Conservation (phyloP, 306 rosid species). For the Betula pendula region DNA sequence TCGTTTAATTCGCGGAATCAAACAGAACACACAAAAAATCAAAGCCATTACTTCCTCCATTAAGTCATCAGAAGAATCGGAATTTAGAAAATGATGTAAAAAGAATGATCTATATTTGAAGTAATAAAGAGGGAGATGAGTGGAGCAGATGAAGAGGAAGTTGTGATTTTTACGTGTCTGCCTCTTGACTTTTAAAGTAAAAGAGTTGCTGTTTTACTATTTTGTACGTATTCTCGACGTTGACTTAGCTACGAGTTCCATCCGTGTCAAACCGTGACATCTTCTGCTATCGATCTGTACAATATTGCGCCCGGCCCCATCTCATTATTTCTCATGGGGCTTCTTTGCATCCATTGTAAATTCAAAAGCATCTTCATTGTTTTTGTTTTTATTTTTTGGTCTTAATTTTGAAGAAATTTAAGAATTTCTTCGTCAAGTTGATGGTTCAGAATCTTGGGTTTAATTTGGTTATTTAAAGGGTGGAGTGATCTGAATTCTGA, state of each 20-base stretch:
- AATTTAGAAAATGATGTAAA: too few relatives aligned
- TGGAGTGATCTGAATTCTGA: constrained; percentile 14
- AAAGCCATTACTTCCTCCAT: constrained; percentile 48
- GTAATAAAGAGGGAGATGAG: too few relatives aligned
- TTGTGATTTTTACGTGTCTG: constrained; percentile 49
- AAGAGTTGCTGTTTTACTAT: constrained; percentile 26
- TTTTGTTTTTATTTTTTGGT: not conserved
- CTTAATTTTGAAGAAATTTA: not conserved
- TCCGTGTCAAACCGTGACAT: constrained; percentile 21
- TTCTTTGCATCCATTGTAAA: not conserved
- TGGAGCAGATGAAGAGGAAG: constrained; percentile 64
- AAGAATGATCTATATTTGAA: too few relatives aligned
- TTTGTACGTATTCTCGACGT: constrained; percentile 54
- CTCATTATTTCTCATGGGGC: constrained; percentile 26
- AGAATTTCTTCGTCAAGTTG: not conserved
- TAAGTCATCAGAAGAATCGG: too few relatives aligned
- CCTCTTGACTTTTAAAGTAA: constrained; percentile 59
- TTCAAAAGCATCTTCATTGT: constrained; percentile 8
- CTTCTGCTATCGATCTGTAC: constrained; percentile 13
- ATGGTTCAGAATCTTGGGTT: not conserved
- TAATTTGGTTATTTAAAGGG: not conserved
- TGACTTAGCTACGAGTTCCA: constrained; percentile 49
- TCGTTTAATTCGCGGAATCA: too few relatives aligned
- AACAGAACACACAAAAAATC: too few relatives aligned
- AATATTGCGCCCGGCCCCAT: constrained; percentile 31